A percentile compares a stretch with the other conserved stretches of the same genome.
These are phyloP conservation scores for Trichocomaceae sp. DNA, from an alignment of 2,329 filamentous ascomycete species.

Conservation along the genomic window DNA sequence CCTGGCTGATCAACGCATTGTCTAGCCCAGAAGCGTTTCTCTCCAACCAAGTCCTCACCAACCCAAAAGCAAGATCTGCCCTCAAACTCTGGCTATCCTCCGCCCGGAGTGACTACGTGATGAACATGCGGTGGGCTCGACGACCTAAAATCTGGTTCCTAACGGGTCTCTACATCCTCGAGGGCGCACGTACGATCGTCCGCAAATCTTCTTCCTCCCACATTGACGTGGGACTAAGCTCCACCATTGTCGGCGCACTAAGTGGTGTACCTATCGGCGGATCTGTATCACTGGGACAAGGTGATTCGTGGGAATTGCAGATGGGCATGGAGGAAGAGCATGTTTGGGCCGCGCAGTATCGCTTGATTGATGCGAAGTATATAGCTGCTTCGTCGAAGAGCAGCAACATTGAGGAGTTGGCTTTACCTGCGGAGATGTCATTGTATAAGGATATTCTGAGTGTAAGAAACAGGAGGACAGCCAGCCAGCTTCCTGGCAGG, in stretches of 20 bases:
- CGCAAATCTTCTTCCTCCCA: conserved; percentile 14
- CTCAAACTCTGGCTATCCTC: conserved; percentile 23
- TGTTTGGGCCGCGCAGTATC: conserved; percentile 24
- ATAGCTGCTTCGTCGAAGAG: conserved; percentile 4
- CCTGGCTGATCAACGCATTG: neutral
- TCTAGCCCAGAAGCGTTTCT: conserved; percentile 20
- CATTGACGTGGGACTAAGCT: conserved; percentile 18
- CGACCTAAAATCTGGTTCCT: conserved; percentile 23
- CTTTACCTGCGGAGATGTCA: conserved; percentile 5
- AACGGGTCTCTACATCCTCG: conserved; percentile 20
- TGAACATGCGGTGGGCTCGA: conserved; percentile 22
- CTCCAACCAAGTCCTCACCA: conserved; percentile 14
- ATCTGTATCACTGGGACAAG: conserved; percentile 19
- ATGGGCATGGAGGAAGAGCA: conserved; percentile 22
- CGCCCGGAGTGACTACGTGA: conserved; percentile 18
- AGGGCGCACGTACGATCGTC: conserved; percentile 18
- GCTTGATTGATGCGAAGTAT: conserved; percentile 19
- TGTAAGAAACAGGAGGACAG: neutral
- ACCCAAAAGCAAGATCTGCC: conserved; percentile 16
- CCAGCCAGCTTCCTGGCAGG: too few relatives aligned
- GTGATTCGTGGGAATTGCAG: conserved; percentile 19
- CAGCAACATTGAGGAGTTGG: conserved; percentile 11
- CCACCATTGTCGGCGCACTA: conserved; percentile 16
- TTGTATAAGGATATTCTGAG: conserved; percentile 22
- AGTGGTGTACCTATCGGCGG: conserved; percentile 21